Evolutionary conservation across 2,329 filamentous ascomycete genomes (phyloP), one percentile per base, ranked within the genome.

Genomic region (Aspergillus tanneri): DNA sequence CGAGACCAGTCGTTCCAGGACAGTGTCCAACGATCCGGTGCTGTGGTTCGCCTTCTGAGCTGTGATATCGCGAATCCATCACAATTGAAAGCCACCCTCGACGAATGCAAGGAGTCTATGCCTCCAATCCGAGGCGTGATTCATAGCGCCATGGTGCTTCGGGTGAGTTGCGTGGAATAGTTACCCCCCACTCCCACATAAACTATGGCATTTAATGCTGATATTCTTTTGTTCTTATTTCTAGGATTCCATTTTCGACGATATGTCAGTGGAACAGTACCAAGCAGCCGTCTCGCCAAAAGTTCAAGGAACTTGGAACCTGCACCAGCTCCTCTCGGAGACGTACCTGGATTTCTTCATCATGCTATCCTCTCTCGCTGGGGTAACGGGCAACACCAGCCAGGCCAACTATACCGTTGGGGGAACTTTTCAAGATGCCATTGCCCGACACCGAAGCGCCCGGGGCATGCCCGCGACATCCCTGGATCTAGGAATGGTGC

Each of bases 371-470:
- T 75, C 73, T 1, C 56, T 68, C 1, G 67, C 71, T 24, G 70
- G 70, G 1, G 58, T 79, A 11, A 60, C 75, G 5, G 77, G 77
- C 3, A 75, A 75, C 42, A 55, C 68, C 5, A 70, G 72, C 3
- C 66, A 80, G 45, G 66, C 75, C 9, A 77, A 74, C 49, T 75
- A 75, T 50, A 62, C 66, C 2, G 69, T 71, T 5, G 72, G 60
- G 14, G 66, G 67, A 35, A 63, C 67, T 1, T 75, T 66, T 55
- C 65, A 72, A 47, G 70, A 72, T 36, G 62, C 66, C 0, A 48
- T 72, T 5, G 35, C 35, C 3, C 58, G 53, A 5, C 57, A 64
- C 23, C 66, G 69, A 5, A 42, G 28, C 5, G 19, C 49, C 0
- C 47, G 41, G 7, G 60, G 60, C 1, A 46, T 59, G 41, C 50